phyloP scores from a whole-genome alignment of 805 yeast genomes.

The Kuraishia hungarica region DNA sequence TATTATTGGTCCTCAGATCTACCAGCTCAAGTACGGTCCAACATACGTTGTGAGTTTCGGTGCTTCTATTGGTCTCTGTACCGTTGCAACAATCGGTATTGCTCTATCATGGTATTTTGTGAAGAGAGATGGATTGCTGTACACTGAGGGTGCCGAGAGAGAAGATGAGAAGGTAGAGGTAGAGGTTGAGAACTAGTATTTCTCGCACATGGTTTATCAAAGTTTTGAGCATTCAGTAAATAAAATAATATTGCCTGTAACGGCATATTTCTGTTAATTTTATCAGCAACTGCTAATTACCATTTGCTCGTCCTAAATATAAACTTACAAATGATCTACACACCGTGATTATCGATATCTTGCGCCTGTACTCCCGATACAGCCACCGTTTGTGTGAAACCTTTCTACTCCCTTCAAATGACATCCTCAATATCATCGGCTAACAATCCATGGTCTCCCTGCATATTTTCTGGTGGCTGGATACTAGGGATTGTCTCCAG shows the following conservation, averaged over 20 bases:
- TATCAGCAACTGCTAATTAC: too few relatives aligned
- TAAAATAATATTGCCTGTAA: too few relatives aligned
- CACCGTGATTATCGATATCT: too few relatives aligned
- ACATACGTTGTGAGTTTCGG: slow-evolving; percentile 30
- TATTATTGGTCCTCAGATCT: slow-evolving; percentile 32
- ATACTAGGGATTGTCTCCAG: slow-evolving; percentile 69
- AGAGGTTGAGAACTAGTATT: too few relatives aligned
- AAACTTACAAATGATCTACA: too few relatives aligned
- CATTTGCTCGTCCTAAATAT: too few relatives aligned
- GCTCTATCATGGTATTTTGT: background rate
- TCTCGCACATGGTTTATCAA: too few relatives aligned
- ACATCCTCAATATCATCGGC: slow-evolving; percentile 25
- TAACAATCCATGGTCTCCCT: slow-evolving; percentile 32
- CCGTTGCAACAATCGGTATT: background rate
- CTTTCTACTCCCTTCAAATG: slow-evolving; percentile 9
- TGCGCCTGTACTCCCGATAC: too few relatives aligned
- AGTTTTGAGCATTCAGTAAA: too few relatives aligned
- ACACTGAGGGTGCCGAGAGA: background rate
- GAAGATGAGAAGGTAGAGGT: background rate
- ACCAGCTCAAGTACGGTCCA: slow-evolving; percentile 21
- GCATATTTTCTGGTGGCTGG: slow-evolving; percentile 80
- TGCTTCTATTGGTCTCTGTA: slow-evolving; percentile 26
- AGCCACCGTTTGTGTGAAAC: too few relatives aligned
- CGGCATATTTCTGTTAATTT: too few relatives aligned
- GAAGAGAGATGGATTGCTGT: background rate